A percentile compares a stretch with the other conserved stretches of the same genome.
These are phyloP conservation scores for Botrytis fragariae DNA, from an alignment of 2,329 filamentous ascomycete genomes.

Conservation along the genomic window DNA sequence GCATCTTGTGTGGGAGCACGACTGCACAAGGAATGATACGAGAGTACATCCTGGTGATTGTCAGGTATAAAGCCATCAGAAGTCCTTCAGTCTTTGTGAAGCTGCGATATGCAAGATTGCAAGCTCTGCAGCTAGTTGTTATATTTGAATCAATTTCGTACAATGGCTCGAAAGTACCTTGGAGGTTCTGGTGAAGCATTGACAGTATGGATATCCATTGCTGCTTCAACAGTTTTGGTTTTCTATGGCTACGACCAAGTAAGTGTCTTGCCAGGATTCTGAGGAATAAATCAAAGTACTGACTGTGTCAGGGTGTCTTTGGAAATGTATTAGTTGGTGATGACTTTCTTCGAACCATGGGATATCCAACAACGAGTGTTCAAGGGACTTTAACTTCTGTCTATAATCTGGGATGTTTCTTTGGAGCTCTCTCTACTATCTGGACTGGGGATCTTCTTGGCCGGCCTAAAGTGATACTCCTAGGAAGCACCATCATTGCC, in stretches of 20 bases:
- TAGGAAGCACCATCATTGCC: slow-evolving; percentile 56
- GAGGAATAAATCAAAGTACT: neutral
- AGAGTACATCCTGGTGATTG: neutral
- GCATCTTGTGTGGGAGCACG: neutral
- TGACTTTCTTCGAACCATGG: slow-evolving; percentile 44
- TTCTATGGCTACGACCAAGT: slow-evolving; percentile 49
- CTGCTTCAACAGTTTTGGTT: slow-evolving; percentile 49
- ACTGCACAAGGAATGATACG: neutral
- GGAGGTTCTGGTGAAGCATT: slow-evolving; percentile 50
- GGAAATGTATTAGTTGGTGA: slow-evolving; percentile 45
- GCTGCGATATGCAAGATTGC: neutral
- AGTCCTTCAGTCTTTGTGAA: neutral
- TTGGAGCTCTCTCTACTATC: slow-evolving; percentile 42
- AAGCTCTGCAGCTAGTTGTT: neutral
- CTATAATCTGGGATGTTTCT: slow-evolving; percentile 48
- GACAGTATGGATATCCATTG: slow-evolving; percentile 53
- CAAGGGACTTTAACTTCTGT: slow-evolving; percentile 7
- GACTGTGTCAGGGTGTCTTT: slow-evolving; percentile 34
- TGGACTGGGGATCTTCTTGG: slow-evolving; percentile 52
- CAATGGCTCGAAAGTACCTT: slow-evolving; percentile 48
- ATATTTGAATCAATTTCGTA: neutral
- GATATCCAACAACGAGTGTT: slow-evolving; percentile 5
- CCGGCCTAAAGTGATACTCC: slow-evolving; percentile 54
- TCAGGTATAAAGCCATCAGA: neutral
- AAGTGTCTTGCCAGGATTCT: neutral